Base-by-base conservation (phyloP, 2,329 filamentous ascomycete species). In the Cadophora sp. region DNA sequence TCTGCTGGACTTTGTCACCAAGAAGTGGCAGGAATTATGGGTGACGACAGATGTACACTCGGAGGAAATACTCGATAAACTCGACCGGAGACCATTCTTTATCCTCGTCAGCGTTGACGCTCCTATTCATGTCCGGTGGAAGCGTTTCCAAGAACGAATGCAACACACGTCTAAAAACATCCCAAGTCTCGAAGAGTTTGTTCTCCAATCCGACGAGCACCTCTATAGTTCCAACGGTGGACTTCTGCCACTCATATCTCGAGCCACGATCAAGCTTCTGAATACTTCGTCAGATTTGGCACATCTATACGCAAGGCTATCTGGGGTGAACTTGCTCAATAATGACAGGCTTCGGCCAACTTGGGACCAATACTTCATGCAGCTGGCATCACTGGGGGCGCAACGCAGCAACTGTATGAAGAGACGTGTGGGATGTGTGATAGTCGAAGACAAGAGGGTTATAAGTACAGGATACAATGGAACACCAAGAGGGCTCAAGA, bases 301-400 rank as follows among this genome's bases (percentile, higher is more conserved):
- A 11, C 86, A 91, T 72, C 85, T 98, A 6, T 89, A 93, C 78
- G 83, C 85, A 3, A 90, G 91, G 9, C 86, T 99, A 1, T 84
- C 86, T 59, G 85, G 87, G 56, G 85, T 97, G 8, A 87, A 97
- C 77, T 86, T 99, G 30, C 85, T 91, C 1, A 89, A 96, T 75
- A 86, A 90, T 41, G 87, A 91, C 73, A 90, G 96, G 1, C 84
- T 99, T 43, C 89, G 96, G 1, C 96, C 96, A 0, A 90, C 88
- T 59, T 99, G 96, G 96, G 96, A 99, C 80, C 90, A 92, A 75
- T 99, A 99, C 82, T 99, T 99, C 78, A 99, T 99, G 96, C 89
- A 92, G 48, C 84, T 99, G n/a, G 94, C 96, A 5, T 93, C 92
- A 41, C 87, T 99, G 58, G 96, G 96, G 8, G 92, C 95, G 0